phyloP scores from a whole-genome alignment of 805 yeast genomes.

The Ogataea neopini region DNA sequence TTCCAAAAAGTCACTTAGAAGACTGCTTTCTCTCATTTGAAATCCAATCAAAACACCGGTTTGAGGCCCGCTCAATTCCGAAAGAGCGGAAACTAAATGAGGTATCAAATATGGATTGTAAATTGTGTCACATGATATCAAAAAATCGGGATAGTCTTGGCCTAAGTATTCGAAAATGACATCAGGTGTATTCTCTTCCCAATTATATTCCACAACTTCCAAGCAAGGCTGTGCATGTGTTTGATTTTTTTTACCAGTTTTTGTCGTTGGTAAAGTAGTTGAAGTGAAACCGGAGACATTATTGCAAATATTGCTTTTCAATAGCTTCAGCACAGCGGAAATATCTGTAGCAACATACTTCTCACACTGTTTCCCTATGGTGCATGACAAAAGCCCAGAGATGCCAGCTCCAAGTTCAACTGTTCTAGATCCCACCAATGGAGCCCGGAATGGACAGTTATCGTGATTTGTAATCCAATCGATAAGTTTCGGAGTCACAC shows the following conservation, averaged over 20 bases:
- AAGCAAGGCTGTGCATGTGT: constrained; percentile 26
- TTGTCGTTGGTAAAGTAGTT: constrained; percentile 21
- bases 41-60: constrained; percentile 46
- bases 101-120: constrained; percentile 62
- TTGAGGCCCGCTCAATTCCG: constrained; percentile 34
- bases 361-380: constrained; percentile 36
- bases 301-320: constrained; percentile 44
- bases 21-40: constrained; percentile 55
- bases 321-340: constrained; percentile 49
- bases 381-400: constrained; percentile 49
- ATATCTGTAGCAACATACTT: constrained; percentile 62
- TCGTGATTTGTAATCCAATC: constrained; percentile 49
- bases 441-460: constrained; percentile 1
- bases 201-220: constrained; percentile 57
- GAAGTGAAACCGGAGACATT: constrained; percentile 36
- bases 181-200: constrained; percentile 48
- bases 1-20: constrained; percentile 48
- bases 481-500: constrained; percentile 46
- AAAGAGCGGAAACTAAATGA: constrained; percentile 46
- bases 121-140: constrained; percentile 65
- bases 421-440: constrained; percentile 30
- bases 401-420: constrained; percentile 68
- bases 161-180: constrained; percentile 10
- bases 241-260: constrained; percentile 1
- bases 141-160: constrained; percentile 40